Evolutionary conservation across 768 basidiomycete species (phyloP).

Genomic region (Suillus occidentalis): DNA sequence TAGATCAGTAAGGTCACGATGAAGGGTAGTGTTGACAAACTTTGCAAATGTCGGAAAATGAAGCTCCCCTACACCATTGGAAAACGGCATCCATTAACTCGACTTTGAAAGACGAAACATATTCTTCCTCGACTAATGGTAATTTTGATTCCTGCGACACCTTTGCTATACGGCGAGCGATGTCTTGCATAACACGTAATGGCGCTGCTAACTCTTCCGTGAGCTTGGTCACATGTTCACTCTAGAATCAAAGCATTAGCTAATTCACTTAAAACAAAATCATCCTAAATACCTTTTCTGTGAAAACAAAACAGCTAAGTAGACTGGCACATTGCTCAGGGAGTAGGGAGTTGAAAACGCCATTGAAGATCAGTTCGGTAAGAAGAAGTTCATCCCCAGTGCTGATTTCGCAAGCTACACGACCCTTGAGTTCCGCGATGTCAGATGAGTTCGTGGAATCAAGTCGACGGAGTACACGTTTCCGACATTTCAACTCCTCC

Average conservation of each 20-base stretch:
- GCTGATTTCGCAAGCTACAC: constrained; percentile 98
- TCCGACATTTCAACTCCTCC: constrained; percentile 94
- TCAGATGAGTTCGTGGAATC: constrained; percentile 88
- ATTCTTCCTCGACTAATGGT: constrained; percentile 86
- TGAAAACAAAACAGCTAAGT: constrained; percentile 97
- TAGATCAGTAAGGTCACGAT: background rate
- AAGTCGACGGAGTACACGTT: constrained; percentile 88
- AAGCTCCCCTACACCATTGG: constrained; percentile 98
- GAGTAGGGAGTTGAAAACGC: constrained; percentile 84
- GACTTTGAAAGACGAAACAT: constrained; percentile 95
- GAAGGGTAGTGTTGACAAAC: constrained; percentile 36
- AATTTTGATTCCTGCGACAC: constrained; percentile 94
- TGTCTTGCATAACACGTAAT: constrained; percentile 92
- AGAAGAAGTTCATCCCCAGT: constrained; percentile 94
- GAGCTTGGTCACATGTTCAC: constrained; percentile 80
- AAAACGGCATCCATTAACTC: constrained; percentile 98
- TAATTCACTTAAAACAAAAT: background rate
- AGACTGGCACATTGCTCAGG: constrained; percentile 94
- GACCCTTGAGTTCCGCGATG: constrained; percentile 96
- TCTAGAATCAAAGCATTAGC: constrained; percentile 43
- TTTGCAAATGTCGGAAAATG: constrained; percentile 96
- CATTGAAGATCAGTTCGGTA: constrained; percentile 97
- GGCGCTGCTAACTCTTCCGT: constrained; percentile 94
- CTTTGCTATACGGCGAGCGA: constrained; percentile 93
- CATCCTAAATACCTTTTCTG: constrained; percentile 73